Evolutionary conservation across 2,329 filamentous ascomycete species (phyloP), one percentile per base, ranked within the genome.

Genomic region (Aspergillus fumigatiaffinis): DNA sequence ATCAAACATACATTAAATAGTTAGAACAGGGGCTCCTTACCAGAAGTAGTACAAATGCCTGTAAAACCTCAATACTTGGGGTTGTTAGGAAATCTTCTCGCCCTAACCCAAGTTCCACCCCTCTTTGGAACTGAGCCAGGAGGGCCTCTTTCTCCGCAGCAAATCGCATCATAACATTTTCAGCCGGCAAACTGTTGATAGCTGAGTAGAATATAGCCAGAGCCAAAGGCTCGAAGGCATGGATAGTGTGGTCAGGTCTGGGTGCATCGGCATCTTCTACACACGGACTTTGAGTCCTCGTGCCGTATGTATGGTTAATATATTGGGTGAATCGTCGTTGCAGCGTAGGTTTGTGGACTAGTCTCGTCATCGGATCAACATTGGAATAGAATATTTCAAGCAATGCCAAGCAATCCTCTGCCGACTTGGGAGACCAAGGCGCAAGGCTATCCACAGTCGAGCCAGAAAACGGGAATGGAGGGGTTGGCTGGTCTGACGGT

Each of bases 331-430:
- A 26, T 9, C 53, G 53, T 23, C 49, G 53, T 44, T 38, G 9
- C 26, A 55, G 53, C 10, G 53, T 46, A 4, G 53, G 53, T 21
- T 55, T 51, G 26, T 55, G 53, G 17, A 55, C 38, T 20, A 55
- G 38, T 14, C 53, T 35, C n/a, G 49, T 55, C 53, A 55, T 52
- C 5, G 53, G 53, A 48, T 55, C 53, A 25, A 55, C 53, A 41
- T 55, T 51, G 20, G 48, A 32, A 20, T 42, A 47, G 48, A 55
- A 55, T 7, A 51, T 47, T 21, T 55, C 49, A 17, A 55, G n/a
- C 26, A 51, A 38, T 12, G 47, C 48, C n/a, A 51, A 52, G 38
- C 53, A 55, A 17, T 55, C 53, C 9, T 55, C 53, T 20, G 53
- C 49, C 6, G 53, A 55, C 20, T 14, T 46, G 7, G 53, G 53